Conservation (phyloP, 1,284 basidiomycete species). For the Puccinia novopanici region DNA sequence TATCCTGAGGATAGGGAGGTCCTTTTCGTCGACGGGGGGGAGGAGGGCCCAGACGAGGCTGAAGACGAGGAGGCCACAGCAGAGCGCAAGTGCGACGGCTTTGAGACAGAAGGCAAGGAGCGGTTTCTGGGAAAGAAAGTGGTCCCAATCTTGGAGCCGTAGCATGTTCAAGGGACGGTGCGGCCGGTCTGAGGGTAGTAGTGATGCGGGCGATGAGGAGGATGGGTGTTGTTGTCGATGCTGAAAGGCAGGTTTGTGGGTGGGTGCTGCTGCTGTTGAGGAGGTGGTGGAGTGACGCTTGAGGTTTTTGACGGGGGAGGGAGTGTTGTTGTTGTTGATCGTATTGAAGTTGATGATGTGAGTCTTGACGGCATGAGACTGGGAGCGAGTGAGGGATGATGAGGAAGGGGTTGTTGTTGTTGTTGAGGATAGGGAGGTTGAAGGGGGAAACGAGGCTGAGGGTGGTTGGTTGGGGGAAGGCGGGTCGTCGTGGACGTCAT, state of each 20-base stretch:
- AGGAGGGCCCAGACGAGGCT: conserved; percentile 48
- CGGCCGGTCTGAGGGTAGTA: neutral
- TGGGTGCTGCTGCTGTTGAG: neutral
- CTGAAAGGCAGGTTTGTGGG: neutral
- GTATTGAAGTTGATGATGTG: conserved; percentile 50
- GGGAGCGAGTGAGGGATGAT: neutral
- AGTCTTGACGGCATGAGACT: conserved; percentile 62
- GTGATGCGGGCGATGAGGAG: neutral
- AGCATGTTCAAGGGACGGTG: neutral
- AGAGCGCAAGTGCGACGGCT: neutral
- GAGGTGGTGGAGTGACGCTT: conserved; percentile 1
- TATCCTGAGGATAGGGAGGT: conserved; percentile 56
- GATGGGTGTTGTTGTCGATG: neutral
- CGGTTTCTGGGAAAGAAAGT: neutral
- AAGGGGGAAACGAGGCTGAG: neutral
- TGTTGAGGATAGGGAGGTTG: conserved; percentile 6
- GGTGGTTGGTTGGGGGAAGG: neutral
- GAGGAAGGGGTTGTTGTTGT: neutral
- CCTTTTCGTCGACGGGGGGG: conserved; percentile 55
- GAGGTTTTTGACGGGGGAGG: neutral
- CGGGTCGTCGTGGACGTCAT: conserved; percentile 15
- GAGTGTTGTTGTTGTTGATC: neutral
- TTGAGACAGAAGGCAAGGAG: conserved; percentile 11
- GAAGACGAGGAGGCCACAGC: neutral
- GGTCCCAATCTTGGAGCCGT: neutral